These are phyloP conservation scores for Podosphaera fusca DNA, from an alignment of 2,329 filamentous ascomycete species.

Conservation along the genomic window DNA sequence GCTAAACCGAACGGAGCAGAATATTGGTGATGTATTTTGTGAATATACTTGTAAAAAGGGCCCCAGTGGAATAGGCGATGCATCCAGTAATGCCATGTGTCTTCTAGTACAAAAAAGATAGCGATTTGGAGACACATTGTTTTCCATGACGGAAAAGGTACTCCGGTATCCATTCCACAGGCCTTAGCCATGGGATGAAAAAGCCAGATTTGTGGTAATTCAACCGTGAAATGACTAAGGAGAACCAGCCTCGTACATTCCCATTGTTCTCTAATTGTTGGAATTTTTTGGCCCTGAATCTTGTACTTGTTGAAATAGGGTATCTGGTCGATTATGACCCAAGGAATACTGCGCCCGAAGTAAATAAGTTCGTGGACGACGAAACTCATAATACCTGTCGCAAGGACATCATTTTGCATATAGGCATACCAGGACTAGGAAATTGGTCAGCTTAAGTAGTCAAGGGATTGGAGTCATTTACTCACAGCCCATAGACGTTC, in stretches of 20 bases:
- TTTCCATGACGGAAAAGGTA: slow-evolving; percentile 67
- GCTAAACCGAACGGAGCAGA: slow-evolving; percentile 90
- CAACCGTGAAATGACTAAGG: slow-evolving; percentile 88
- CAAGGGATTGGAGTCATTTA: slow-evolving; percentile 12
- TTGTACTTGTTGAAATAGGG: slow-evolving; percentile 84
- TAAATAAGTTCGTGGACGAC: slow-evolving; percentile 84
- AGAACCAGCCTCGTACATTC: slow-evolving; percentile 83
- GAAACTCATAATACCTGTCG: slow-evolving; percentile 95
- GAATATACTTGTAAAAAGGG: slow-evolving; percentile 83
- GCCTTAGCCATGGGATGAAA: slow-evolving; percentile 93
- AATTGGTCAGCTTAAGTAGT: slow-evolving; percentile 5
- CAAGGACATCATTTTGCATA: slow-evolving; percentile 94
- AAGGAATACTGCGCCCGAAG: slow-evolving; percentile 72
- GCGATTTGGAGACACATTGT: slow-evolving; percentile 83
- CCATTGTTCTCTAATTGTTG: slow-evolving; percentile 83
- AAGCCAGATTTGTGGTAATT: slow-evolving; percentile 95
- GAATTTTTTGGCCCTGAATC: slow-evolving; percentile 71
- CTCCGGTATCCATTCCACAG: slow-evolving; percentile 67
- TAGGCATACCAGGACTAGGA: slow-evolving; percentile 69
- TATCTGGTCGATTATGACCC: slow-evolving; percentile 76
- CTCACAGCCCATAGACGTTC: slow-evolving; percentile 74
- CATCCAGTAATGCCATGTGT: slow-evolving; percentile 95
- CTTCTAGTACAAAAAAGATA: slow-evolving; percentile 87
- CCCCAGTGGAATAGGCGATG: slow-evolving; percentile 88
- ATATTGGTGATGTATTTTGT: slow-evolving; percentile 99